phyloP scores from a whole-genome alignment of 1,284 basidiomycete species.

The Melampsora occidentalis region DNA sequence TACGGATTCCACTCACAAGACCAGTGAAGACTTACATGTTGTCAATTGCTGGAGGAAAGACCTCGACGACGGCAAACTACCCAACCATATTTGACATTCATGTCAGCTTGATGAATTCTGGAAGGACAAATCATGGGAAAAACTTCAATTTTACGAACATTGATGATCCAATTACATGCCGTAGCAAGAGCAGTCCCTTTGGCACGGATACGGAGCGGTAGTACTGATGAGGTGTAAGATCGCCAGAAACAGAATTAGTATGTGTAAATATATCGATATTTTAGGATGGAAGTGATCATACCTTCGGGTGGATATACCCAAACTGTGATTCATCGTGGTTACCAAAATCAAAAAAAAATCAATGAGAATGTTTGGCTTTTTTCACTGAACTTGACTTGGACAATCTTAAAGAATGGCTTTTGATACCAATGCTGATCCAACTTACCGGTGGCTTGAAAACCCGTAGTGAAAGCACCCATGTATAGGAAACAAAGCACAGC shows the following conservation, averaged over 20 bases:
- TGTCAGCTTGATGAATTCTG: not conserved
- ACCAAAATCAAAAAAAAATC: not conserved
- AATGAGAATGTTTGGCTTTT: no score
- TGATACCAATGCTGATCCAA: not conserved
- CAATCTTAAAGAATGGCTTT: not conserved
- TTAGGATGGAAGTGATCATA: not conserved
- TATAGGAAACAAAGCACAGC: conserved; percentile 51
- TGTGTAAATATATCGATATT: not conserved
- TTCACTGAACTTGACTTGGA: not conserved
- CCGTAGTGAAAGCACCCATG: conserved; percentile 52
- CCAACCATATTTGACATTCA: not conserved
- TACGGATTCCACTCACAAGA: conserved; percentile 47
- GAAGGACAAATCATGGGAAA: not conserved
- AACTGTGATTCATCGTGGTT: conserved; percentile 40
- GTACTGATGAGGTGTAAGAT: conserved; percentile 43
- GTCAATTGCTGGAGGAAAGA: conserved; percentile 45
- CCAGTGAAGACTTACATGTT: conserved; percentile 46
- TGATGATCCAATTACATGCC: conserved; percentile 51
- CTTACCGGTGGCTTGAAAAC: conserved; percentile 49
- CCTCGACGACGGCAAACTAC: conserved; percentile 41
- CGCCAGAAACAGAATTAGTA: no score
- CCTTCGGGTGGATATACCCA: conserved; percentile 52
- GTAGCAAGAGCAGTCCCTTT: conserved; percentile 52
- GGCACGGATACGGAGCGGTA: conserved; percentile 49
- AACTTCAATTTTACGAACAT: conserved; percentile 46